These are phyloP conservation scores for Colletotrichum orbiculare DNA, from an alignment of 2,329 filamentous ascomycete genomes.

Conservation along the genomic window DNA sequence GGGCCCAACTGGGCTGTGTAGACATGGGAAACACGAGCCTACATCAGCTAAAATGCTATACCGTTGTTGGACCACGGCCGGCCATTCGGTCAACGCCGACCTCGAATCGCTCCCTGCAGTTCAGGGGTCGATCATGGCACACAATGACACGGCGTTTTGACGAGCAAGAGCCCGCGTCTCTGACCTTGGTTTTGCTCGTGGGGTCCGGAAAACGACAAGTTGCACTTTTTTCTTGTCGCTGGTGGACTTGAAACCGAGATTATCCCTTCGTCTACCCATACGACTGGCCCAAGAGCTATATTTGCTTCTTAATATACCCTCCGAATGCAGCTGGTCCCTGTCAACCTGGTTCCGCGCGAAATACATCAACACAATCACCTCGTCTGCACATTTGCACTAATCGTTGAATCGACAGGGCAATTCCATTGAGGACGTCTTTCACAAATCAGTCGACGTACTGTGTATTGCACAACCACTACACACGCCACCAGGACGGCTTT, in stretches of 20 bases:
- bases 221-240: constrained; percentile 32
- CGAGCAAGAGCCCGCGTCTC: constrained; percentile 6
- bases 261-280: constrained; percentile 45
- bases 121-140: constrained; percentile 14
- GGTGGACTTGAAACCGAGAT: constrained; percentile 48
- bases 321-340: constrained; percentile 24
- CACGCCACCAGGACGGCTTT: neutral
- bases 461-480: constrained; percentile 1
- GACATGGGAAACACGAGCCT: constrained; percentile 31
- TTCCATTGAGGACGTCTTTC: constrained; percentile 19
- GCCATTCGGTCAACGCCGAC: constrained; percentile 21
- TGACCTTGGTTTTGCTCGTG: constrained; percentile 25
- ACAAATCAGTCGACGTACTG: constrained; percentile 11
- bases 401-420: constrained; percentile 4
- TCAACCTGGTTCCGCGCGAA: constrained; percentile 33
- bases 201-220: constrained; percentile 19
- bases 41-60: constrained; percentile 30
- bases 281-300: constrained; percentile 50
- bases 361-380: constrained; percentile 22
- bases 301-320: constrained; percentile 50
- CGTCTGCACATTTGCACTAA: constrained; percentile 16
- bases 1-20: constrained; percentile 33
- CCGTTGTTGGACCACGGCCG: constrained; percentile 4
- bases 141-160: constrained; percentile 19
- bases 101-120: constrained; percentile 20